phyloP scores from a whole-genome alignment of 2,329 filamentous ascomycete species.

The Escovopsis weberi region DNA sequence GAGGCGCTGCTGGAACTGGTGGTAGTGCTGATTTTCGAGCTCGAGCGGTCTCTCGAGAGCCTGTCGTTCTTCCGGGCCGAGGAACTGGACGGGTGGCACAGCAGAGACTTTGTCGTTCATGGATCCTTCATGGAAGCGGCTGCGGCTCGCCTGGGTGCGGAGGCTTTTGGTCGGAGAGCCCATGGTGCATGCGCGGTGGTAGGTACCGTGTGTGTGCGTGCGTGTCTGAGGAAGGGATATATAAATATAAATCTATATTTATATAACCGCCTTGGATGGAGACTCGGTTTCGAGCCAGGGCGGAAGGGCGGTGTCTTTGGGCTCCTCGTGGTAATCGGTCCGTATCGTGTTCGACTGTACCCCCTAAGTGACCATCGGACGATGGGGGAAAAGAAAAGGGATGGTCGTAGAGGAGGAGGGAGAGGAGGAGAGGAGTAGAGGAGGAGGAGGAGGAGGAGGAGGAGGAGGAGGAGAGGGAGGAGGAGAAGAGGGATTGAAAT shows the following conservation, averaged over 20 bases:
- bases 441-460: background rate
- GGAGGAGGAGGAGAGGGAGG: background rate
- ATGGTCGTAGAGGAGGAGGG: background rate
- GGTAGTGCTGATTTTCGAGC: constrained; percentile 1
- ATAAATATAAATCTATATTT: no score
- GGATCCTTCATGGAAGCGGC: constrained; percentile 63
- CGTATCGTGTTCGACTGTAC: no score
- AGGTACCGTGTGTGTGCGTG: background rate
- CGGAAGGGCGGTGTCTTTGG: no score
- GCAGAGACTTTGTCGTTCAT: constrained; percentile 71
- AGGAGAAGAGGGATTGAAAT: background rate
- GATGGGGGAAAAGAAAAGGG: background rate
- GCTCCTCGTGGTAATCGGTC: no score
- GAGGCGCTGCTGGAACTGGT: background rate
- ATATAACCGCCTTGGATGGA: no score
- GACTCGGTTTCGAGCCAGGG: no score
- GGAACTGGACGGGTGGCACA: constrained; percentile 54
- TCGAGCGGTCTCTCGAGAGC: constrained; percentile 16
- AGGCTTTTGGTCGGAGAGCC: constrained; percentile 19
- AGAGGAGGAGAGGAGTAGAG: constrained; percentile 1
- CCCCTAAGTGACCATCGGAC: no score
- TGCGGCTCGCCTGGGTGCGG: constrained; percentile 18
- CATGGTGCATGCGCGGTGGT: background rate
- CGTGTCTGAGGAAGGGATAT: background rate
- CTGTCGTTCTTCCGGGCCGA: constrained; percentile 27